These are phyloP conservation scores for Pyrus pyrifolia DNA, from an alignment of 306 rosid genomes.

Conservation along the genomic window DNA sequence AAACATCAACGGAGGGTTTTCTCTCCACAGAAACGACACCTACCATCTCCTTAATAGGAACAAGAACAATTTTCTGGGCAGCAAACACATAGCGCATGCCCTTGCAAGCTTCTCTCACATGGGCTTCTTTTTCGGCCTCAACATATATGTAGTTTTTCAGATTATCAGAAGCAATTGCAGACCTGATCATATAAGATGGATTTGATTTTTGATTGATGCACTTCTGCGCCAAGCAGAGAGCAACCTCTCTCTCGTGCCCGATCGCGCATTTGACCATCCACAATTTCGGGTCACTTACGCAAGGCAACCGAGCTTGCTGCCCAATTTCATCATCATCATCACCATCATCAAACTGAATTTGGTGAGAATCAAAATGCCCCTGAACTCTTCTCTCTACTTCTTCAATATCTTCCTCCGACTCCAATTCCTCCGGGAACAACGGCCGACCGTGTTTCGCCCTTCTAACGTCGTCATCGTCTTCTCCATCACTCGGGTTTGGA, in stretches of 20 bases:
- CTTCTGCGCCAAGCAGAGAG: constrained; percentile 83
- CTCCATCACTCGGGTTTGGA: neutral
- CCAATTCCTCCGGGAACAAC: neutral
- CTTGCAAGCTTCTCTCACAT: constrained; percentile 93
- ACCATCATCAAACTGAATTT: constrained; percentile 6
- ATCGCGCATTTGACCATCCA: constrained; percentile 94
- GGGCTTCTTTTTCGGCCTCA: constrained; percentile 94
- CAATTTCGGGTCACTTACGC: constrained; percentile 89
- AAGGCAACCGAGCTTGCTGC: constrained; percentile 85
- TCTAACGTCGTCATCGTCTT: neutral
- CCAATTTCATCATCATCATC: constrained; percentile 54
- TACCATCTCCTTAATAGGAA: constrained; percentile 89
- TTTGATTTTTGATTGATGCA: constrained; percentile 63
- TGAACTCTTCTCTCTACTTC: constrained; percentile 39
- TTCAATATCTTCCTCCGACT: constrained; percentile 57
- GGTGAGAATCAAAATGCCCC: no score
- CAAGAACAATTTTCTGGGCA: constrained; percentile 59
- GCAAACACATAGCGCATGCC: constrained; percentile 56
- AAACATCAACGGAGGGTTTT: constrained; percentile 67
- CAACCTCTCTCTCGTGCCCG: constrained; percentile 80
- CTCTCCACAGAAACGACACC: constrained; percentile 90
- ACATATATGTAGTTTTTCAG: constrained; percentile 68
- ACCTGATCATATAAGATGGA: constrained; percentile 51
- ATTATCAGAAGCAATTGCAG: constrained; percentile 76
- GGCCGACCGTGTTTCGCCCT: neutral